Percentiles rank a stretch among this genome's conserved stretches.
Evolutionary conservation across 139 green algal species (phyloP).

Genomic region (Haematococcus lacustris): DNA sequence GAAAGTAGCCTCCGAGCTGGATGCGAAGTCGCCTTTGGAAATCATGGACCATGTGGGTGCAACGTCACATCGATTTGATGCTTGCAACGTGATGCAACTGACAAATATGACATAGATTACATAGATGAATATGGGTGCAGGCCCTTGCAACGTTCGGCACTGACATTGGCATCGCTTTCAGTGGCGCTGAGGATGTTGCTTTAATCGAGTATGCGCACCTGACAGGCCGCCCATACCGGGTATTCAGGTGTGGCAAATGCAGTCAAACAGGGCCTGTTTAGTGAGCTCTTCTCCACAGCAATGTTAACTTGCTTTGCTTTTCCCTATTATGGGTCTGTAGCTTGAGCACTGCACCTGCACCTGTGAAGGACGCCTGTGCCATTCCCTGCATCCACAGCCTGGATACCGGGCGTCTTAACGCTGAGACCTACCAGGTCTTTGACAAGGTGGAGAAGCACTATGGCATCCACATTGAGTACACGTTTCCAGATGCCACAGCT

Average conservation of each 20-base stretch:
- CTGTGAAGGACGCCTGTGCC: too few relatives aligned
- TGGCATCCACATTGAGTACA: conserved; percentile 96
- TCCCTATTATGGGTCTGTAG: too few relatives aligned
- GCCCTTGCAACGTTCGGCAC: conserved; percentile 81
- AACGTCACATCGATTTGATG: neutral
- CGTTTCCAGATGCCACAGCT: conserved; percentile 89
- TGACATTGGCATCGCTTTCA: conserved; percentile 91
- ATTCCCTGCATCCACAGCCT: conserved; percentile 42
- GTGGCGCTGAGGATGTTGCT: conserved; percentile 93
- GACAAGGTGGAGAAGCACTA: conserved; percentile 96
- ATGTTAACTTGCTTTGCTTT: too few relatives aligned
- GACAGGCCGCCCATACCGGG: conserved; percentile 86
- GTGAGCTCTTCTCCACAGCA: neutral
- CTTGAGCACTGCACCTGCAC: too few relatives aligned
- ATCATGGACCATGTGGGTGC: conserved; percentile 87
- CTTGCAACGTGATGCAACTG: neutral
- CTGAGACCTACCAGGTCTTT: conserved; percentile 94
- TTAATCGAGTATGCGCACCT: conserved; percentile 96
- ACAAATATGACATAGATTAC: too few relatives aligned
- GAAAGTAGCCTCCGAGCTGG: conserved; percentile 51
- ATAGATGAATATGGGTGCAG: too few relatives aligned
- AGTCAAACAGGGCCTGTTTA: neutral
- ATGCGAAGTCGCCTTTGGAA: conserved; percentile 76
- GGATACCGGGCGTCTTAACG: conserved; percentile 95
- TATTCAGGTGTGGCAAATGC: conserved; percentile 81